phyloP scores from a whole-genome alignment of 345 rosid genomes.

The Populus alba region DNA sequence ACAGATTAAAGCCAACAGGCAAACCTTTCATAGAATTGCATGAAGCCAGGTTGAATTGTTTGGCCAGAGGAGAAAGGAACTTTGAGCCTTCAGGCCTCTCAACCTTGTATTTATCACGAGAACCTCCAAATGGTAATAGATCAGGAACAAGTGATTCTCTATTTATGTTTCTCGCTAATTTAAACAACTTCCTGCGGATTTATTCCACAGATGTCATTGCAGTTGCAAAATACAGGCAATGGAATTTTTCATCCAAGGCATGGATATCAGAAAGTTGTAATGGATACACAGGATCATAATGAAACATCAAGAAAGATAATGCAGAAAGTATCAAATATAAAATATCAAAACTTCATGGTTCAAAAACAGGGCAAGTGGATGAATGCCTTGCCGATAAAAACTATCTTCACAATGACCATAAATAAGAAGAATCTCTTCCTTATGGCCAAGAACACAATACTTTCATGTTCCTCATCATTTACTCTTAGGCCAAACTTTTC shows the following conservation, averaged over 20 bases:
- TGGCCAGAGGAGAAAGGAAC: slow-evolving; percentile 16
- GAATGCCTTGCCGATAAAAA: neutral
- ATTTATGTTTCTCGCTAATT: slow-evolving; percentile 29
- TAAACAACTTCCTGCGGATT: slow-evolving; percentile 54
- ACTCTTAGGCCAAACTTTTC: neutral
- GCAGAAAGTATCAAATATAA: too few relatives aligned
- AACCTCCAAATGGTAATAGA: slow-evolving; percentile 38
- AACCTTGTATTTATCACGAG: slow-evolving; percentile 33
- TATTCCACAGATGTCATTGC: slow-evolving; percentile 12
- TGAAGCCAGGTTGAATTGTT: slow-evolving; percentile 23
- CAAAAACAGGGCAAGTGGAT: neutral
- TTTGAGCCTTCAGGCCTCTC: slow-evolving; percentile 34
- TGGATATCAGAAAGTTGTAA: too few relatives aligned
- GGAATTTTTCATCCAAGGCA: neutral
- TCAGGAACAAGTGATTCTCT: slow-evolving; percentile 40
- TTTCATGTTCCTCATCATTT: neutral
- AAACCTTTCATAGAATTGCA: slow-evolving; percentile 44
- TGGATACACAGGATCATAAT: neutral
- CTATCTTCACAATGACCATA: neutral
- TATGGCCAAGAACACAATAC: neutral
- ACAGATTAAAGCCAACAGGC: neutral
- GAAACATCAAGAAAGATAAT: neutral
- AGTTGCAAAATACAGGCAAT: slow-evolving; percentile 6
- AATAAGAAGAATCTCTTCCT: neutral
- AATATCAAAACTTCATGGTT: neutral